Evolutionary conservation across 2,329 filamentous ascomycete genomes (phyloP).

Genomic region (Zopfia rhizophila): DNA sequence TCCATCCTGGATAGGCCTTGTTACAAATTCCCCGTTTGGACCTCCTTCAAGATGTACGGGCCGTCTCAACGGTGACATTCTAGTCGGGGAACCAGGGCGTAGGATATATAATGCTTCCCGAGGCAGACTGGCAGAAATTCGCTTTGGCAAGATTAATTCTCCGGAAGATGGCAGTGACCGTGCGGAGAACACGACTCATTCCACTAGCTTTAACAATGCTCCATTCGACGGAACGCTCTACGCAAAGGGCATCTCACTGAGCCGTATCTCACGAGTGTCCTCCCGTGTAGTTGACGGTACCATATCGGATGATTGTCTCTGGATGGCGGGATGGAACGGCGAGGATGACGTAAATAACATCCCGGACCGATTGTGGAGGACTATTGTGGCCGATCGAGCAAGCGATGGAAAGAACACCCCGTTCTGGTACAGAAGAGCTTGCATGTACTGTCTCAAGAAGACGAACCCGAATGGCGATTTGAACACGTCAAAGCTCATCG

Average conservation of each 20-base stretch:
- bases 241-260: constrained; percentile 41
- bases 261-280: constrained; percentile 9
- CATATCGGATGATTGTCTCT: constrained; percentile 11
- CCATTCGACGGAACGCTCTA: constrained; percentile 27
- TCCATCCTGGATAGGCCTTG: too few relatives aligned
- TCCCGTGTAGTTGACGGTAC: constrained; percentile 2
- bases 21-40: too few relatives aligned
- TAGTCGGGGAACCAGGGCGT: too few relatives aligned
- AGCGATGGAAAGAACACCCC: constrained; percentile 15
- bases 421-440: constrained; percentile 25
- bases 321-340: constrained; percentile 4
- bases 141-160: too few relatives aligned
- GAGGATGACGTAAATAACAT: neutral
- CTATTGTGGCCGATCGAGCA: constrained; percentile 18
- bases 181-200: too few relatives aligned
- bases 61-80: too few relatives aligned
- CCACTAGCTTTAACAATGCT: neutral
- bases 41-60: too few relatives aligned
- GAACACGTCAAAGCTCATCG: constrained; percentile 5
- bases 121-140: too few relatives aligned
- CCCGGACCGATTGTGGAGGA: constrained; percentile 21
- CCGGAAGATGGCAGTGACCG: too few relatives aligned
- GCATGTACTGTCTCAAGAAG: constrained; percentile 10
- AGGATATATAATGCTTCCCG: too few relatives aligned
- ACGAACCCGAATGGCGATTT: constrained; percentile 12